Conservation (phyloP, 2,329 filamentous ascomycete species). For the Pezicula radicicola region DNA sequence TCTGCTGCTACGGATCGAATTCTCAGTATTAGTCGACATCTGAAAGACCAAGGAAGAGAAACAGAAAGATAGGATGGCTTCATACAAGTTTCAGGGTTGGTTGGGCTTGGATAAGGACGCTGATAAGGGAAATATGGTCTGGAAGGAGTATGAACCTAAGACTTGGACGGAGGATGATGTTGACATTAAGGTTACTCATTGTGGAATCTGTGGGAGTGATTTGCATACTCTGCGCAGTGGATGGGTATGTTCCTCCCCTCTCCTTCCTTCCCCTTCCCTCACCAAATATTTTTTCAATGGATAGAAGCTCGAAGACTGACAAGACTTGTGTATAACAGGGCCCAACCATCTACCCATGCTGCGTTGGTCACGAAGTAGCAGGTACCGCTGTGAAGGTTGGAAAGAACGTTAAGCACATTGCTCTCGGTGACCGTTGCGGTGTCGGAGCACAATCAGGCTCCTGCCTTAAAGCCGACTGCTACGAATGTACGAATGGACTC, state of each 20-base stretch:
- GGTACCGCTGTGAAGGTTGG: constrained; percentile 45
- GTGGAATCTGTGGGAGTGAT: constrained; percentile 44
- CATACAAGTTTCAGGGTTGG: constrained; percentile 35
- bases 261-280: no score
- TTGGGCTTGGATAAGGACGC: constrained; percentile 30
- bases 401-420: constrained; percentile 36
- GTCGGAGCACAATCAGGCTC: constrained; percentile 48
- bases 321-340: no score
- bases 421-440: constrained; percentile 51
- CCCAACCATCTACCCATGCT: constrained; percentile 35
- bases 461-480: constrained; percentile 42
- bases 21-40: neutral
- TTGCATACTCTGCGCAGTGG: constrained; percentile 30
- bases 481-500: constrained; percentile 39
- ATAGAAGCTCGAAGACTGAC: no score
- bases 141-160: constrained; percentile 42
- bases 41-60: constrained; percentile 9
- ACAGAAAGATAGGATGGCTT: constrained; percentile 20
- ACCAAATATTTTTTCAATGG: no score
- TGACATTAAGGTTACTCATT: constrained; percentile 48
- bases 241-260: constrained; percentile 16
- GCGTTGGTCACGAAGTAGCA: constrained; percentile 50
- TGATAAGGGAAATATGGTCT: constrained; percentile 31
- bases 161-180: constrained; percentile 46
- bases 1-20: neutral